A percentile compares a stretch with the other conserved stretches of the same genome.
phyloP scores from a whole-genome alignment of 352 stramenopile species.

The Globisporangium ultimum region DNA sequence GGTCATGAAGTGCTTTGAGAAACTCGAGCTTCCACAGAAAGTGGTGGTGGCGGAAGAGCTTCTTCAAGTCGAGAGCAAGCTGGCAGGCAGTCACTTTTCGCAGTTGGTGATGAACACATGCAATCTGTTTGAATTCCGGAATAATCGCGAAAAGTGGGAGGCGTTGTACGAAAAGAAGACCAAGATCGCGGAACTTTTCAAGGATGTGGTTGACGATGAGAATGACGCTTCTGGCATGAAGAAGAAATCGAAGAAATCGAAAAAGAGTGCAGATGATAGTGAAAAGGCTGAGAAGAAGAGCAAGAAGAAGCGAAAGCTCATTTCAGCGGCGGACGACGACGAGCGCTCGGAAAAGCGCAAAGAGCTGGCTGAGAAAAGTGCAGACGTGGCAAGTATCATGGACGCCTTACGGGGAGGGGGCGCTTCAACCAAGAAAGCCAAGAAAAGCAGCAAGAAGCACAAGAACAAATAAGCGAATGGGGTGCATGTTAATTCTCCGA shows the following conservation, averaged over 20 bases:
- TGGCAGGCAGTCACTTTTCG: slow-evolving; percentile 76
- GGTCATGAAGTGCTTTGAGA: slow-evolving; percentile 83
- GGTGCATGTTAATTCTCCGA: not conserved
- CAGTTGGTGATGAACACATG: slow-evolving; percentile 80
- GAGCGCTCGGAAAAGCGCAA: slow-evolving; percentile 23
- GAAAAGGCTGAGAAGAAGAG: slow-evolving; percentile 23
- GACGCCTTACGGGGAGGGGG: slow-evolving; percentile 42
- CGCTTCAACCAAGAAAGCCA: slow-evolving; percentile 16
- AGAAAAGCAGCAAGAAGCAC: slow-evolving; percentile 41
- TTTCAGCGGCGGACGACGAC: slow-evolving; percentile 20
- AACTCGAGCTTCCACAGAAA: slow-evolving; percentile 54
- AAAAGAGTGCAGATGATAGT: not conserved
- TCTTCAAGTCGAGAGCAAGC: slow-evolving; percentile 60
- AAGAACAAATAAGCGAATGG: slow-evolving; percentile 13
- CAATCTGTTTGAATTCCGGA: slow-evolving; percentile 77
- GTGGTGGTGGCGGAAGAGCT: slow-evolving; percentile 70
- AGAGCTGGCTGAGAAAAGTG: slow-evolving; percentile 30
- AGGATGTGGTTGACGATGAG: slow-evolving; percentile 54
- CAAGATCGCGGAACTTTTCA: slow-evolving; percentile 80
- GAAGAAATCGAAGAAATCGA: slow-evolving; percentile 10
- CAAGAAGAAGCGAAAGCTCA: slow-evolving; percentile 43
- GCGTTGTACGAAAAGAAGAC: slow-evolving; percentile 72
- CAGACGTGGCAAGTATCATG: slow-evolving; percentile 69
- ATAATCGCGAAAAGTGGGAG: slow-evolving; percentile 75
- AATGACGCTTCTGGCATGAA: slow-evolving; percentile 13